A percentile compares a stretch with the other conserved stretches of the same genome.
phyloP scores from a whole-genome alignment of 768 basidiomycete species.

The Collybiopsis confluens region DNA sequence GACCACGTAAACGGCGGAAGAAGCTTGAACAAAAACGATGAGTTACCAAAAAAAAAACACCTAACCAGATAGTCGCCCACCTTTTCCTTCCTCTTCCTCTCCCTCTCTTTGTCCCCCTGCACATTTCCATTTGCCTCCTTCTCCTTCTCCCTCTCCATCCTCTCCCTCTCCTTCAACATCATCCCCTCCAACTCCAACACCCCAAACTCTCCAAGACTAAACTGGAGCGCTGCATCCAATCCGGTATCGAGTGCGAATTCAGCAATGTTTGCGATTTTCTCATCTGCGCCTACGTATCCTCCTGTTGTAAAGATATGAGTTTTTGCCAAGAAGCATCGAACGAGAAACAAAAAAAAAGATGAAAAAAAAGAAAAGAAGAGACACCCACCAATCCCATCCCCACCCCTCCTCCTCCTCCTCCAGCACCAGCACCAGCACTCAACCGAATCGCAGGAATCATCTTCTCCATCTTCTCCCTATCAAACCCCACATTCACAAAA shows the following conservation, averaged over 20 bases:
- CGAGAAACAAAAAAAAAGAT: too few species aligned
- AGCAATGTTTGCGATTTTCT: neutral
- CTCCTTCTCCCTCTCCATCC: neutral
- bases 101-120: neutral
- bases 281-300: neutral
- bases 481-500: slow-evolving; percentile 2
- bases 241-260: slow-evolving; percentile 1
- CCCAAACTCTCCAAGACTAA: neutral
- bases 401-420: too few species aligned
- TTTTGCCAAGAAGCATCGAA: too few species aligned
- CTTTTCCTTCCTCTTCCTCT: slow-evolving; percentile 79
- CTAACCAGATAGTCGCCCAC: slow-evolving; percentile 8
- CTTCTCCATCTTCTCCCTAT: neutral
- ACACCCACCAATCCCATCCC: too few species aligned
- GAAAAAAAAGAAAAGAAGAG: too few species aligned
- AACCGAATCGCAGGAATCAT: neutral
- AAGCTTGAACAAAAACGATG: neutral
- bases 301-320: too few species aligned
- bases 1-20: slow-evolving; percentile 87
- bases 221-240: neutral
- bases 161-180: neutral
- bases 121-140: neutral
- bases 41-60: neutral
- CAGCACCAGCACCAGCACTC: too few species aligned
- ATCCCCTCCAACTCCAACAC: neutral